Evolutionary conservation across 2,329 filamentous ascomycete species (phyloP), one percentile per base, ranked within the genome.

Genomic region (Aspergillus latus): DNA sequence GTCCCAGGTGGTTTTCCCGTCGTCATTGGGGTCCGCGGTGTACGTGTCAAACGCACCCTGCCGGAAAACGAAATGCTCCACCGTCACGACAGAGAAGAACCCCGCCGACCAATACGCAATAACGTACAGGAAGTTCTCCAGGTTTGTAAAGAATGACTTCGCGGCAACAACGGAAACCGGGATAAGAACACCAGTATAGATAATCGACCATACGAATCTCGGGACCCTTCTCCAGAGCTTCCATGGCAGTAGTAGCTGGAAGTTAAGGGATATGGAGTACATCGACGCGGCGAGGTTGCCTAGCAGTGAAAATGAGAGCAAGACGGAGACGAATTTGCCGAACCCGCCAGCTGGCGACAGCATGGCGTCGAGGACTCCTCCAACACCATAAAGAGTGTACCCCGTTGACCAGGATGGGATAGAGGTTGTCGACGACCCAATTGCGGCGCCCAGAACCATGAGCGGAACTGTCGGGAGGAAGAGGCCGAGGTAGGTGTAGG

Each of bases 21-120:
- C 32, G 32, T 2, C 42, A 13, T 2, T 16, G 2, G 5, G 15
- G 3, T 5, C 26, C 1, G 34, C n/a, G 1, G 50, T 28, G 21
- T 57, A 57, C 1, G 29, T 26, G 5, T 28, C n/a, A 26, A 49
- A 57, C 13, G 52, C 49, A 1, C 34, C 49, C 0, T 29, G 34
- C 0, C 49, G 49, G 44, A 57, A 57, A 5, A 52, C 1, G n/a
- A 57, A 52, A 16, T 57, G 54, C 15, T 57, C 54, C 7, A 37
- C 40, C 9, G 28, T 10, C 1, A 50, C 54, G 2, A 57, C 49
- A 1, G 43, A 48, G 1, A 57, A 49, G 16, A 48, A 57, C 1
- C 44, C 43, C 6, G 54, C 54, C 4, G 54, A 57, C 54, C 54
- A 57, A 49, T 57, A 57, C 4, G 54, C 54, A 8, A 57, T 57